These are phyloP conservation scores for Mediolabrus comicus DNA, from an alignment of 108 stramenopile species.

Conservation along the genomic window DNA sequence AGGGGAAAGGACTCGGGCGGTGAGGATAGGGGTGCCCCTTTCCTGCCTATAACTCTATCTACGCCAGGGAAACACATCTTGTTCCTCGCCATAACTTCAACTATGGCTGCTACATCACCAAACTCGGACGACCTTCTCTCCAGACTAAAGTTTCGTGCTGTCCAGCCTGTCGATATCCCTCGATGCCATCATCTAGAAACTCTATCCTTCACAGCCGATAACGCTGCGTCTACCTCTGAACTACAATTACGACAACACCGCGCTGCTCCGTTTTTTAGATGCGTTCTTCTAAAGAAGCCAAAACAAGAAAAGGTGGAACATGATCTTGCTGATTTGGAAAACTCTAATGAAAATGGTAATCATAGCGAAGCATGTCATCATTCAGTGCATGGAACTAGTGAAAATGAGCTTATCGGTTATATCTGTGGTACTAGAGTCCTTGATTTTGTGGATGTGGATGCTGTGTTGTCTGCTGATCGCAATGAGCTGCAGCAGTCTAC, in stretches of 20 bases:
- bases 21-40: no score
- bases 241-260: constrained; percentile 36
- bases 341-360: neutral
- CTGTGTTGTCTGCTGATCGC: neutral
- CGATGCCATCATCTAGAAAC: constrained; percentile 1
- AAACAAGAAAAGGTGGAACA: neutral
- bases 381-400: constrained; percentile 15
- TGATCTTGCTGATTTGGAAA: neutral
- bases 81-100: no score
- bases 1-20: no score
- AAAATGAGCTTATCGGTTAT: constrained; percentile 30
- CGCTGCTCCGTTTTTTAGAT: constrained; percentile 14
- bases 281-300: neutral
- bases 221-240: constrained; percentile 44
- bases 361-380: constrained; percentile 33
- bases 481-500: neutral
- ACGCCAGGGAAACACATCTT: no score
- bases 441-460: constrained; percentile 9
- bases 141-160: neutral
- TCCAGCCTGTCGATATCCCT: constrained; percentile 3
- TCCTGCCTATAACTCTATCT: no score
- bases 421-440: constrained; percentile 36
- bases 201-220: constrained; percentile 42
- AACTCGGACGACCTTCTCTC: neutral
- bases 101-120: neutral